Conservation (phyloP, 352 stramenopile species). For the Proteromonas lacertae region DNA sequence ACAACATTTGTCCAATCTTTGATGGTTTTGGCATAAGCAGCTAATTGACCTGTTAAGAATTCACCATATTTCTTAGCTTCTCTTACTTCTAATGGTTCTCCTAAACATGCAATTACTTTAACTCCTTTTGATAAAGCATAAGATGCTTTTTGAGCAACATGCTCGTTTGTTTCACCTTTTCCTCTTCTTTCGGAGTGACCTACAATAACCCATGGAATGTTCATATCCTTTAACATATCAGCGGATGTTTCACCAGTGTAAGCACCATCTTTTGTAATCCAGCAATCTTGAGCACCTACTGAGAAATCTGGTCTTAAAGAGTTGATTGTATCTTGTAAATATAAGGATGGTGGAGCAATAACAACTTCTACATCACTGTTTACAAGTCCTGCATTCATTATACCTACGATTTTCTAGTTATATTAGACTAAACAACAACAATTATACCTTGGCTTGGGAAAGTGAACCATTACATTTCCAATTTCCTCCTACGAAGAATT, state of each 20-base stretch:
- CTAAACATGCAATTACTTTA: constrained; percentile 62
- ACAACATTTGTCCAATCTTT: not conserved
- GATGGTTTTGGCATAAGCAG: no score
- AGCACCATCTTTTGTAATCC: constrained; percentile 35
- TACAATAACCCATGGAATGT: constrained; percentile 20
- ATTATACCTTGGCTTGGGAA: no score
- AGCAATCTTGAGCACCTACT: constrained; percentile 35
- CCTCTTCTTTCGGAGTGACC: constrained; percentile 26
- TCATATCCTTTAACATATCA: constrained; percentile 39
- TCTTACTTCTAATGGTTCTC: no score
- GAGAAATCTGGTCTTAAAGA: no score
- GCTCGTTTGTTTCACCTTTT: constrained; percentile 37
- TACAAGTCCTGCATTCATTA: no score
- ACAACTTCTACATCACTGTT: no score
- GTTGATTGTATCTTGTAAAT: no score
- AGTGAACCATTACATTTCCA: not conserved
- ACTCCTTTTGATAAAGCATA: constrained; percentile 37
- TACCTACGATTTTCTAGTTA: no score
- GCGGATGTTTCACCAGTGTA: constrained; percentile 60
- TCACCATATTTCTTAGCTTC: no score
- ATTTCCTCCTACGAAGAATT: not conserved
- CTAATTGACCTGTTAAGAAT: no score
- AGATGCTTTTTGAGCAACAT: constrained; percentile 38
- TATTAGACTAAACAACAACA: no score
- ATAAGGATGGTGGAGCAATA: no score